phyloP scores from a whole-genome alignment of 805 yeast genomes.

The Spathaspora girioi region DNA sequence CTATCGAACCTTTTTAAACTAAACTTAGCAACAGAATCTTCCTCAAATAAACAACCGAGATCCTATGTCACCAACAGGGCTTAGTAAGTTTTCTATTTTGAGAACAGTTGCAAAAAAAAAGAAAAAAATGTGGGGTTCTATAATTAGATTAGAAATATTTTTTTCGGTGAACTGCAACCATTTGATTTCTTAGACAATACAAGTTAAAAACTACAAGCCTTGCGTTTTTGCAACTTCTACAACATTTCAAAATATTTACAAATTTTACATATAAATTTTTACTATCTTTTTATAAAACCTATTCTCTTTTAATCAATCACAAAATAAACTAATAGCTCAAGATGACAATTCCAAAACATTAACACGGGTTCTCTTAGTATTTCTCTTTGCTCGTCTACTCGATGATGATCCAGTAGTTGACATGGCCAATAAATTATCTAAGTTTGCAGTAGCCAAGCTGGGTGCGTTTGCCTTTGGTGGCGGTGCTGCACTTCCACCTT shows the following conservation, averaged over 20 bases:
- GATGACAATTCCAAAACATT: constrained; percentile 23
- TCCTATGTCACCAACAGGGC: not conserved
- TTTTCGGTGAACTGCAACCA: not conserved
- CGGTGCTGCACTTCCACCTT: constrained; percentile 3
- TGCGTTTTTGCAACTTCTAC: not conserved
- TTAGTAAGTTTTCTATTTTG: not conserved
- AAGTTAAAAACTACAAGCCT: too few relatives aligned
- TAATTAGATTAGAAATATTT: not conserved
- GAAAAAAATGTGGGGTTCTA: not conserved
- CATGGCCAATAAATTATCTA: constrained; percentile 36
- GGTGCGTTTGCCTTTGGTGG: constrained; percentile 10
- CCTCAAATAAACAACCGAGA: not conserved
- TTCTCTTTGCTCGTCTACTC: constrained; percentile 24
- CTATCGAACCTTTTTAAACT: not conserved
- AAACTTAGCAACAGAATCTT: not conserved
- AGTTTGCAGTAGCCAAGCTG: constrained; percentile 37
- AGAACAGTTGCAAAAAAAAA: too few relatives aligned
- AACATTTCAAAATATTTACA: not conserved
- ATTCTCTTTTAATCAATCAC: not conserved
- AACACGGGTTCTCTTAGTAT: constrained; percentile 32
- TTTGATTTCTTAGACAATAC: too few relatives aligned
- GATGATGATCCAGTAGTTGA: constrained; percentile 20
- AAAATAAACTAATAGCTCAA: not conserved
- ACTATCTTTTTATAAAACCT: not conserved
- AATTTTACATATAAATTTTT: not conserved